phyloP scores from a whole-genome alignment of 768 basidiomycete genomes.

The Leucocoprinus sp. region DNA sequence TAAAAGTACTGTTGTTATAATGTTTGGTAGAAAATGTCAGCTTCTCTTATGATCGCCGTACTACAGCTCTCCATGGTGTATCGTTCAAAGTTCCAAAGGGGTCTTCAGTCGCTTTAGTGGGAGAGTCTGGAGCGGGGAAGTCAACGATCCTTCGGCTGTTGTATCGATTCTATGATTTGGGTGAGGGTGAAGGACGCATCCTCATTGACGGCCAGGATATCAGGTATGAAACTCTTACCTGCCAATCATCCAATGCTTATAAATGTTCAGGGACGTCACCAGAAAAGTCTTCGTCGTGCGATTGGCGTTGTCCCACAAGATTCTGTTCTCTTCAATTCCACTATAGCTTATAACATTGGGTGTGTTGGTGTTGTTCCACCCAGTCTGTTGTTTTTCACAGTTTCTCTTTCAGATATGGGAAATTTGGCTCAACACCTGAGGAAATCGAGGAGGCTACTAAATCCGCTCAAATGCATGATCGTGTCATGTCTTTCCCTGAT shows the following conservation, averaged over 20 bases:
- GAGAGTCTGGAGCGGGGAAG: constrained; percentile 75
- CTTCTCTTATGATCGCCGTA: constrained; percentile 77
- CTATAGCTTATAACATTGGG: constrained; percentile 69
- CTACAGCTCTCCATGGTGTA: constrained; percentile 63
- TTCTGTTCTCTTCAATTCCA: constrained; percentile 62
- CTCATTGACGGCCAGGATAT: constrained; percentile 84
- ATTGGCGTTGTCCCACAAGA: constrained; percentile 93
- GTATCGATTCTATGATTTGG: constrained; percentile 88
- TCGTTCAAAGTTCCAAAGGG: constrained; percentile 87
- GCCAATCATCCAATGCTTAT: neutral
- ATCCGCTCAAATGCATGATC: constrained; percentile 83
- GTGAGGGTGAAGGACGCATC: constrained; percentile 71
- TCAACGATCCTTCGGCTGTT: constrained; percentile 81
- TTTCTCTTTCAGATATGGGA: constrained; percentile 54
- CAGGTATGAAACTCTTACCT: constrained; percentile 21
- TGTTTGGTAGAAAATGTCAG: constrained; percentile 59
- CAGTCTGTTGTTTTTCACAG: neutral
- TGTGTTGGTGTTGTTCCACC: too few species aligned
- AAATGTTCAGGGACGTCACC: constrained; percentile 64
- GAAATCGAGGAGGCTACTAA: constrained; percentile 75
- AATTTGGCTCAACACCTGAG: constrained; percentile 57
- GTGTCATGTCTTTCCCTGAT: constrained; percentile 77
- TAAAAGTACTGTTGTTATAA: neutral
- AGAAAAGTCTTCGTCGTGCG: constrained; percentile 65
- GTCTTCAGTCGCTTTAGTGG: constrained; percentile 84